Conservation (phyloP, 495 filamentous ascomycete genomes). For the Xylaria castorea region DNA sequence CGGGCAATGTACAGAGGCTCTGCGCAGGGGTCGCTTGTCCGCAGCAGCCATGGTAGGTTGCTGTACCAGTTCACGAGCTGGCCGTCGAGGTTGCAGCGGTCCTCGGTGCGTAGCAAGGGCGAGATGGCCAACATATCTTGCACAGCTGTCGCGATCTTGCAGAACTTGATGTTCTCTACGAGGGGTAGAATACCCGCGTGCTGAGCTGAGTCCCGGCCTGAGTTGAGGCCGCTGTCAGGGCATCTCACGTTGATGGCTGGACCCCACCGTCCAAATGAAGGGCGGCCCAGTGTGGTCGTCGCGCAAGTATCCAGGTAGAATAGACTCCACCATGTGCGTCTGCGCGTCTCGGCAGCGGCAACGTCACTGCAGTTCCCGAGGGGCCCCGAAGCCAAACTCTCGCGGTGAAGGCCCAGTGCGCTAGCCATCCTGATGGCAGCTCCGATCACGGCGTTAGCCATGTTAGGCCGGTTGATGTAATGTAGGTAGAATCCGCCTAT, state of each 20-base stretch:
- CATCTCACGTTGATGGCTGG: conserved; percentile 74
- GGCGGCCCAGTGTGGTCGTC: conserved; percentile 75
- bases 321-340: conserved; percentile 81
- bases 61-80: conserved; percentile 77
- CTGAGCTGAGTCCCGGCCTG: conserved; percentile 57
- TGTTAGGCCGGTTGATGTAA: conserved; percentile 79
- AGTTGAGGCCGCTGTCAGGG: conserved; percentile 63
- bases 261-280: conserved; percentile 76
- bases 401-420: conserved; percentile 76
- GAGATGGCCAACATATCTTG: conserved; percentile 77
- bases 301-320: conserved; percentile 85
- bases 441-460: conserved; percentile 71
- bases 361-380: conserved; percentile 54
- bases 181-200: conserved; percentile 71
- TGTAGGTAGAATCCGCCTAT: conserved; percentile 82
- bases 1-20: conserved; percentile 72
- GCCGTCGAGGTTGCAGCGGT: conserved; percentile 67
- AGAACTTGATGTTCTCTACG: conserved; percentile 80
- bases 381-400: conserved; percentile 61
- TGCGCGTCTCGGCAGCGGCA: conserved; percentile 65
- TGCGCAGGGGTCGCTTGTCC: conserved; percentile 71
- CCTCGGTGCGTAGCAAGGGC: conserved; percentile 68
- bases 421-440: conserved; percentile 74
- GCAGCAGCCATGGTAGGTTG: conserved; percentile 72
- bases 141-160: conserved; percentile 78